phyloP scores from a whole-genome alignment of 2,329 filamentous ascomycete genomes.

The Aphanocladium album region DNA sequence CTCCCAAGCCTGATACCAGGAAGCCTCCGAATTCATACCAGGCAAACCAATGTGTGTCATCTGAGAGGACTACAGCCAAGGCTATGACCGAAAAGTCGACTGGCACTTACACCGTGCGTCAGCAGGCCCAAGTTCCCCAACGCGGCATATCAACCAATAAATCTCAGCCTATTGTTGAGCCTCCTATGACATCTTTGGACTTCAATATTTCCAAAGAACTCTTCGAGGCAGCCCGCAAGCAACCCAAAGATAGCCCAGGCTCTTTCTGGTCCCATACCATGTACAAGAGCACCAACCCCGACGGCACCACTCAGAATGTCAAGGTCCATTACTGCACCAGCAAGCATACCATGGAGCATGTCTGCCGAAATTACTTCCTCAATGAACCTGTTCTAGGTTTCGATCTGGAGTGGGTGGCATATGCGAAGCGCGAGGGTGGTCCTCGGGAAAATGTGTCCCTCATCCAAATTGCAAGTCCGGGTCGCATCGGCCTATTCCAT shows the following conservation, averaged over 20 bases:
- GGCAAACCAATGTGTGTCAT: neutral
- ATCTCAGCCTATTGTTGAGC: slow-evolving; percentile 14
- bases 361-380: slow-evolving; percentile 60
- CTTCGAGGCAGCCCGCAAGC: slow-evolving; percentile 45
- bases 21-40: neutral
- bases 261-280: slow-evolving; percentile 66
- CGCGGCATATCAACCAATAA: neutral
- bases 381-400: slow-evolving; percentile 72
- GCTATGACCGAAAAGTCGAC: neutral
- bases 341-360: slow-evolving; percentile 60
- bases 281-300: slow-evolving; percentile 50
- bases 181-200: slow-evolving; percentile 34
- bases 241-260: slow-evolving; percentile 36
- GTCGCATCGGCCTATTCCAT: slow-evolving; percentile 77
- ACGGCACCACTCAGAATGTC: slow-evolving; percentile 47
- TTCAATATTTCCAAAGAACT: slow-evolving; percentile 43
- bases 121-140: neutral
- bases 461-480: slow-evolving; percentile 75
- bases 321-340: slow-evolving; percentile 74
- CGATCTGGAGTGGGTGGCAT: slow-evolving; percentile 76
- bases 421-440: slow-evolving; percentile 40
- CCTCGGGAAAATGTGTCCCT: slow-evolving; percentile 69
- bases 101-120: neutral
- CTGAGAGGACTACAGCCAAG: neutral
- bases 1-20: neutral